phyloP scores from a whole-genome alignment of 768 basidiomycete species.

The Suillus luteus region DNA sequence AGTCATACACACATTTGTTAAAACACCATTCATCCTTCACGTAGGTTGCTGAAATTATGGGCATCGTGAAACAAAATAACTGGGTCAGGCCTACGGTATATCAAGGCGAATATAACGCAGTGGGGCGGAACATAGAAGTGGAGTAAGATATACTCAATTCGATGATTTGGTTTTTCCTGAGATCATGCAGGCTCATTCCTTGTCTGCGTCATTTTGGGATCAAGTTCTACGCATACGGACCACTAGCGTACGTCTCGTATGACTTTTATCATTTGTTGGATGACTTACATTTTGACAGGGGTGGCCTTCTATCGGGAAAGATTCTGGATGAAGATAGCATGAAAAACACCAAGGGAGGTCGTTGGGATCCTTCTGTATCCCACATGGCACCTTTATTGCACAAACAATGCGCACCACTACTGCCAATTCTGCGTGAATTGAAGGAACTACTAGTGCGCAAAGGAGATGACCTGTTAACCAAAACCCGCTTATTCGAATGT shows the following conservation, averaged over 20 bases:
- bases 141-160: constrained; percentile 23
- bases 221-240: constrained; percentile 35
- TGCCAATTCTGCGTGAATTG: constrained; percentile 17
- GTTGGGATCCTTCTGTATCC: constrained; percentile 22
- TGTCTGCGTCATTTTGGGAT: constrained; percentile 44
- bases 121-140: constrained; percentile 41
- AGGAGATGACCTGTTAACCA: not conserved
- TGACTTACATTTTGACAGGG: constrained; percentile 5
- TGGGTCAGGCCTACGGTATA: constrained; percentile 53
- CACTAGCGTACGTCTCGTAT: constrained; percentile 17
- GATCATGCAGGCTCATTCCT: constrained; percentile 35
- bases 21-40: not conserved
- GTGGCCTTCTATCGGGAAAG: constrained; percentile 19
- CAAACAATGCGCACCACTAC: constrained; percentile 17
- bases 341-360: constrained; percentile 13
- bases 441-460: constrained; percentile 17
- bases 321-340: constrained; percentile 19
- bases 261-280: not conserved
- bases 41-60: constrained; percentile 47
- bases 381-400: constrained; percentile 15
- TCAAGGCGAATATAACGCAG: constrained; percentile 49
- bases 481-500: not conserved
- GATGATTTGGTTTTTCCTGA: not conserved
- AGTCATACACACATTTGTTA: too few relatives aligned
- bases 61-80: constrained; percentile 43